Conservation (phyloP, 768 basidiomycete genomes). For the Tylopilus felleus region DNA sequence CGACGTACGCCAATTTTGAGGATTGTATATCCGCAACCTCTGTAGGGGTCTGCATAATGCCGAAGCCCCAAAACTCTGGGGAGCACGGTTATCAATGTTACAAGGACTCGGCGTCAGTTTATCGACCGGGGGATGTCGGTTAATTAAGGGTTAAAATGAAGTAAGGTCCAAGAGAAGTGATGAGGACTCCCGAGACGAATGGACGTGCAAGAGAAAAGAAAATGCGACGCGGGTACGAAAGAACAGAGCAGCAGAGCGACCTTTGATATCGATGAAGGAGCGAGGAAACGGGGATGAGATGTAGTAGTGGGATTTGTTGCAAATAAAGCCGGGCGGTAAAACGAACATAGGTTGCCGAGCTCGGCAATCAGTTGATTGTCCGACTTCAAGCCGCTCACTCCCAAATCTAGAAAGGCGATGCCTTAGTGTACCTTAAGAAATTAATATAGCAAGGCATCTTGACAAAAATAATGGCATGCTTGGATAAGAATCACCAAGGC, state of each 20-base stretch:
- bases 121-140: conserved; percentile 40
- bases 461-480: conserved; percentile 17
- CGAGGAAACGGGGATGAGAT: conserved; percentile 29
- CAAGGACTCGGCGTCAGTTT: conserved; percentile 40
- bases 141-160: conserved; percentile 37
- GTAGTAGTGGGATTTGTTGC: conserved; percentile 37
- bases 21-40: conserved; percentile 30
- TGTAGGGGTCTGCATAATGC: conserved; percentile 29
- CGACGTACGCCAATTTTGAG: conserved; percentile 28
- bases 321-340: conserved; percentile 40
- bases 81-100: conserved; percentile 38
- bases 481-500: conserved; percentile 19
- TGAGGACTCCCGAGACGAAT: neutral
- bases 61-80: conserved; percentile 12
- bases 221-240: conserved; percentile 3
- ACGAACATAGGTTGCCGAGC: conserved; percentile 36
- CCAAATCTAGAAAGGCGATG: conserved; percentile 26
- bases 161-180: conserved; percentile 11
- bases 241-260: conserved; percentile 13
- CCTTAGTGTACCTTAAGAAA: conserved; percentile 17
- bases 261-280: conserved; percentile 30
- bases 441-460: conserved; percentile 19
- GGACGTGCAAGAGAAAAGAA: neutral
- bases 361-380: conserved; percentile 36
- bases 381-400: conserved; percentile 35